Evolutionary conservation across 306 rosid genomes (phyloP), one percentile per base, ranked within the genome.

Genomic region (Cicer pinnatifidum): DNA sequence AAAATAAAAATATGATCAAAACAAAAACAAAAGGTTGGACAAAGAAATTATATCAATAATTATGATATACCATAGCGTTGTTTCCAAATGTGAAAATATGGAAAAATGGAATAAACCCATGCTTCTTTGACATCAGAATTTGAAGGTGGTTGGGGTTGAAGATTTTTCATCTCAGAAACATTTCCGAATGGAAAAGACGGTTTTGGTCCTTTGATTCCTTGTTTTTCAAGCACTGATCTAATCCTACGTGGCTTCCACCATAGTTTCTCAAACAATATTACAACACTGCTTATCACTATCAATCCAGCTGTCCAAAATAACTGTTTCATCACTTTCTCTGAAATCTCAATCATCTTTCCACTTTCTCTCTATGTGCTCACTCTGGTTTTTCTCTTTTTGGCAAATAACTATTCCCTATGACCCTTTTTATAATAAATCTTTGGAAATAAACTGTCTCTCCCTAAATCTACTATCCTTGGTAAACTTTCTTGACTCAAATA

Each of bases 201-300:
- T 0, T 66, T 69, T 53, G 85, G 83, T 64, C 85, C 85, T 1
- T 47, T 69, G 75, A 82, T 82, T 56, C 74, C 71, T 73, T 75
- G 82, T 35, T 76, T 76, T 12, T 57, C 52, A 46, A 81, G 71
- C 33, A 57, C 44, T 1, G 37, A 23, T 54, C 78, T 28, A 11
- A 81, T 76, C 75, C 85, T 71, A 56, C 37, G 19, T 1, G 85
- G 78, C 45, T 2, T 47, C 35, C 13, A 48, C 75, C 75, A 71
- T 0, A 81, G 1, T 11, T 78, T 69, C 28, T 62, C 9, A 16
- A 61, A 43, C 20, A 69, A 67, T 6, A 51, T 6, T 0, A 73
- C 3, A 6, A 67, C 4, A 53, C 33, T 62, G 35, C 74, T 69
- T 38, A 16, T 10, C 1, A 12, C 69, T n/a, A 62, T 1, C 6